phyloP scores from a whole-genome alignment of 108 stramenopile genomes.

The Fragilaria crotonensis region DNA sequence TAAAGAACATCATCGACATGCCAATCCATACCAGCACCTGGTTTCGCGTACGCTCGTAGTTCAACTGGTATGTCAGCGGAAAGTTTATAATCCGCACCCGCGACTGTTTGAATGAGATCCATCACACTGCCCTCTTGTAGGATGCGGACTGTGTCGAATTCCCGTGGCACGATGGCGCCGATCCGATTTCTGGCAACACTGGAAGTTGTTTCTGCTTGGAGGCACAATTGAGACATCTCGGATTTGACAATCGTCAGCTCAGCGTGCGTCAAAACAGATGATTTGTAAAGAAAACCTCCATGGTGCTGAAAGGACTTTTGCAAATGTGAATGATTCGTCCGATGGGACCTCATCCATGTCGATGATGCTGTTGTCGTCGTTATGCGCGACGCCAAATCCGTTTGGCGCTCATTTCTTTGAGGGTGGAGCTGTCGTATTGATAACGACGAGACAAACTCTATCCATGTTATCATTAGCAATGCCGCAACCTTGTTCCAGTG shows the following conservation, averaged over 20 bases:
- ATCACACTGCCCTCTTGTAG: conserved; percentile 44
- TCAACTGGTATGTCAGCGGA: conserved; percentile 46
- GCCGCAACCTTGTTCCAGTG: no score
- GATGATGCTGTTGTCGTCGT: no score
- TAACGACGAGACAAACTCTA: no score
- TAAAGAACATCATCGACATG: conserved; percentile 67
- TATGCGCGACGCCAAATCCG: no score
- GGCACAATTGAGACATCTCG: conserved; percentile 19
- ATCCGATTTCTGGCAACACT: conserved; percentile 55
- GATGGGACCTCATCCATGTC: no score
- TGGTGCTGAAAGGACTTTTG: conserved; percentile 28
- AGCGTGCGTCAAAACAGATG: conserved; percentile 38
- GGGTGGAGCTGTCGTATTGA: no score
- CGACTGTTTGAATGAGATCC: conserved; percentile 26
- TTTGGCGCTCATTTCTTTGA: no score
- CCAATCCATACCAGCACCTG: conserved; percentile 68
- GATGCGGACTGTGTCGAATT: conserved; percentile 21
- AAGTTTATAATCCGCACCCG: conserved; percentile 10
- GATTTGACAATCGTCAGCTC: conserved; percentile 28
- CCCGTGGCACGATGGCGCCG: conserved; percentile 28
- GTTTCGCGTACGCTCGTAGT: conserved; percentile 62
- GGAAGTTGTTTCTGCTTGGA: conserved; percentile 40
- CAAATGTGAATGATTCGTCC: neutral
- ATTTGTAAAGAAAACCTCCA: conserved; percentile 54
- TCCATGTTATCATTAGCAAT: no score